Evolutionary conservation across 768 basidiomycete genomes (phyloP).

Genomic region (Tylopilus plumbeoviolaceoides): DNA sequence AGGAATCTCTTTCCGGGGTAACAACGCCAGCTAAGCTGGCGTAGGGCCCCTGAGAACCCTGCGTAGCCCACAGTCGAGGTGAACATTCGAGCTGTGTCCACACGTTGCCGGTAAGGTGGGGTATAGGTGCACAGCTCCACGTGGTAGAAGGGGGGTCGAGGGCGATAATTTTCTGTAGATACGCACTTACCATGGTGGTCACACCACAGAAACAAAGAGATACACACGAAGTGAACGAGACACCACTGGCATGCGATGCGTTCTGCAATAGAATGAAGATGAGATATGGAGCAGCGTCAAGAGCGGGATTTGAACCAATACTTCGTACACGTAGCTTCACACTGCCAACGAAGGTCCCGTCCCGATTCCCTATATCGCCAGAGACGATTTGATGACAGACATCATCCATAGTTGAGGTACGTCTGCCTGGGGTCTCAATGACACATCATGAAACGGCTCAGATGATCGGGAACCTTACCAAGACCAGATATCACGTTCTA

Average conservation of each 20-base stretch:
- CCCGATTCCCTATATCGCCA: not conserved
- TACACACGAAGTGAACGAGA: not conserved
- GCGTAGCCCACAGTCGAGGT: conserved; percentile 6
- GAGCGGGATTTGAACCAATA: not conserved
- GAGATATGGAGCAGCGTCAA: not conserved
- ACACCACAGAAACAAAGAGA: not conserved
- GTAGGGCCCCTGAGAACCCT: conserved; percentile 18
- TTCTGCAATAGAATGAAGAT: not conserved
- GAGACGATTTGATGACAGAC: not conserved
- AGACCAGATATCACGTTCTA: conserved; percentile 19
- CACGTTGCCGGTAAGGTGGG: conserved; percentile 13
- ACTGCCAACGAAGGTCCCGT: not conserved
- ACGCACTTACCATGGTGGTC: conserved; percentile 5
- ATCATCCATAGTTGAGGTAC: not conserved
- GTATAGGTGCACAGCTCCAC: conserved; percentile 17
- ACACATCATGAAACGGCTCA: conserved; percentile 11
- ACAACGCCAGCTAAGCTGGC: conserved; percentile 14
- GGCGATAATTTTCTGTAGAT: not conserved
- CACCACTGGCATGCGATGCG: not conserved
- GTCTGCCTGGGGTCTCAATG: conserved; percentile 19
- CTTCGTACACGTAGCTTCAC: conserved; percentile 4
- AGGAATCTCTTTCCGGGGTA: conserved; percentile 23
- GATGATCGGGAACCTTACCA: conserved; percentile 19
- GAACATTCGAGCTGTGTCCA: conserved; percentile 3
- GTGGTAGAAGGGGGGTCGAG: conserved; percentile 7